Percentiles rank a stretch among this genome's conserved stretches.
These are phyloP conservation scores for Bullera alba DNA, from an alignment of 768 basidiomycete genomes.

Conservation along the genomic window DNA sequence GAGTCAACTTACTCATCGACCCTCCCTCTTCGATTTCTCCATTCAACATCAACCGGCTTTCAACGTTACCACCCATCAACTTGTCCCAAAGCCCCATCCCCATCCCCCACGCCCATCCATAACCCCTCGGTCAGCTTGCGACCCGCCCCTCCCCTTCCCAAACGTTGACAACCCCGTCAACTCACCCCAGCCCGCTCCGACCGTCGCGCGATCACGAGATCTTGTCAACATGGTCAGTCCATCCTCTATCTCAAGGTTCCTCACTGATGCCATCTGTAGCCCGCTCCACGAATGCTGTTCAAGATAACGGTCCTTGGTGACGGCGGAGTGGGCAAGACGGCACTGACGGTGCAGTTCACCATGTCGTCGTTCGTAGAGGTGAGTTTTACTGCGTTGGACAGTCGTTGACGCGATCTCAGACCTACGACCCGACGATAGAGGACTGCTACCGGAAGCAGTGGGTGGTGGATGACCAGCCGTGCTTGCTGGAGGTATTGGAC, in stretches of 20 bases:
- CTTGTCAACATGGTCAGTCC: not conserved
- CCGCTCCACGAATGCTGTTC: conserved; percentile 33
- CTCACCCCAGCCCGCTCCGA: too few relatives aligned
- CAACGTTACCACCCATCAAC: too few relatives aligned
- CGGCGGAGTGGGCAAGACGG: conserved; percentile 96
- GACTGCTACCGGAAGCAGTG: conserved; percentile 94
- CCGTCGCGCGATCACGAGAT: too few relatives aligned
- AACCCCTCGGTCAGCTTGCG: too few relatives aligned
- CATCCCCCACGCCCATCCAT: too few relatives aligned
- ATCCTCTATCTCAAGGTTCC: too few relatives aligned
- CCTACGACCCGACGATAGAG: conserved; percentile 97
- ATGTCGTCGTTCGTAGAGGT: conserved; percentile 87
- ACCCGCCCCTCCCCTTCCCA: too few relatives aligned
- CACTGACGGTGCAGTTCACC: conserved; percentile 94
- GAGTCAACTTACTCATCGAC: too few relatives aligned
- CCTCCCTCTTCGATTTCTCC: too few relatives aligned
- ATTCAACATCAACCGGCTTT: too few relatives aligned
- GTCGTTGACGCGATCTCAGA: conserved; percentile 51
- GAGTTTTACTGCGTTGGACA: conserved; percentile 37
- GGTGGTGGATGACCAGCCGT: conserved; percentile 89
- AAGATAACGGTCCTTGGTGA: conserved; percentile 93
- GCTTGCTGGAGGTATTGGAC: conserved; percentile 93
- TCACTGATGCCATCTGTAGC: not conserved
- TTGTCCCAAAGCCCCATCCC: too few relatives aligned
- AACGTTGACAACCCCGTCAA: too few relatives aligned